Base-by-base conservation (phyloP, 768 basidiomycete species). In the Leccinum rimulosum region DNA sequence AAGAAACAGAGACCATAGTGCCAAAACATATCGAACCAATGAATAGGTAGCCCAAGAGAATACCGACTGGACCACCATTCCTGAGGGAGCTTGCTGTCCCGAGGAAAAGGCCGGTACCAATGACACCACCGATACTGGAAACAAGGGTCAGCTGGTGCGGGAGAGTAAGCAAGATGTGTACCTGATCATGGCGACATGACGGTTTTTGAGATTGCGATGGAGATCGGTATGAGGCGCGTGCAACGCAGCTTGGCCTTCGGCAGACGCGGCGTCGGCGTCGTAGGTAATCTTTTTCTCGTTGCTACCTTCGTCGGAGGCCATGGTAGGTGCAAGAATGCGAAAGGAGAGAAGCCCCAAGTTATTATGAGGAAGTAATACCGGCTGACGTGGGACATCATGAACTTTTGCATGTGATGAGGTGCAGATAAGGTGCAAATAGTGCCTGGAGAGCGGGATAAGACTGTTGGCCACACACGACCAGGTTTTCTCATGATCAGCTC, bases 11-110 rank as follows among this genome's bases (percentile, higher is more conserved):
- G 33, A 77, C 77, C 77, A 79, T 77, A 19, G 74, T 73, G 8
- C 70, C 64, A 47, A 74, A 74, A 64, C 77, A 78, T 54, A 74
- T 73, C 11, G 76, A 56, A 17, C 74, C 76, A 1, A 78, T 55
- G 33, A 74, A 69, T 0, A 70, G 6, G 64, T 81, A 81, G 7
- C 70, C 80, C 22, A 81, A 67, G 11, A 82, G 68, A 40, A 82
- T 63, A n/a, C 81, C 81, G 2, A 82, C 12, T 3, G 81, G 81
- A 49, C 81, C 80, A 54, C 79, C 81, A 14, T 73, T 67, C 54
- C 49, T 56, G 43, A 82, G 70, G 8, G 77, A 71, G 7, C 64
- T 45, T 7, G 71, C 77, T 1, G 73, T 70, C 9, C 72, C 73
- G 11, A 75, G 70, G 63, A 76, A 74, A 15, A 77, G 66, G 31